Evolutionary conservation across 2,329 filamentous ascomycete species (phyloP).

Genomic region (Xylogone sp.): DNA sequence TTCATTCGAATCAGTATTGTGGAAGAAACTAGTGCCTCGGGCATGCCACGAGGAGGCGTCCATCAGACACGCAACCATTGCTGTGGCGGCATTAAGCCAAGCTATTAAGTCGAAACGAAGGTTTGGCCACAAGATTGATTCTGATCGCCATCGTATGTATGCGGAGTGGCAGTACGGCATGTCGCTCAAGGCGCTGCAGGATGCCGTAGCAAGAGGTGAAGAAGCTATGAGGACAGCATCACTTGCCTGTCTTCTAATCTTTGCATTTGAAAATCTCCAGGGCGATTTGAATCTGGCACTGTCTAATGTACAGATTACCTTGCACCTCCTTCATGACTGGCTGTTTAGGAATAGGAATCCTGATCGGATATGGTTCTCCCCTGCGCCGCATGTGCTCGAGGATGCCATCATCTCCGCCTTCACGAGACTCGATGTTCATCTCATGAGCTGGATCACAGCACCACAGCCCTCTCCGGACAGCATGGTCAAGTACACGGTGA

Average conservation of each 20-base stretch:
- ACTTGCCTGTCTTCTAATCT: conserved; percentile 18
- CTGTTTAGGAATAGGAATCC: conserved; percentile 8
- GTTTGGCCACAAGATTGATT: neutral
- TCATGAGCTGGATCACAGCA: conserved; percentile 10
- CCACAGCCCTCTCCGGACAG: neutral
- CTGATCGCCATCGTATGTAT: conserved; percentile 10
- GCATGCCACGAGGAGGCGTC: conserved; percentile 11
- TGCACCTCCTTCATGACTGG: conserved; percentile 14
- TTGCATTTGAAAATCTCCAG: conserved; percentile 17
- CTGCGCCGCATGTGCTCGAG: conserved; percentile 13
- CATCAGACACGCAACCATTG: conserved; percentile 10
- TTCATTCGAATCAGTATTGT: conserved; percentile 12
- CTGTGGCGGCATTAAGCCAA: conserved; percentile 17
- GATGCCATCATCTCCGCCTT: conserved; percentile 16
- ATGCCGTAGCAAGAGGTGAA: conserved; percentile 6
- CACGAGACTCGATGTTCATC: conserved; percentile 13
- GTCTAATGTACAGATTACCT: conserved; percentile 11
- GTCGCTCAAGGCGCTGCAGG: conserved; percentile 12
- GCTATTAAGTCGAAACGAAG: conserved; percentile 6
- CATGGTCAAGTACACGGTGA: neutral
- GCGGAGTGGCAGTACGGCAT: conserved; percentile 16
- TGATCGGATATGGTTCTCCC: conserved; percentile 5
- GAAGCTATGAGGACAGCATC: conserved; percentile 15
- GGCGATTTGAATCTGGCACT: conserved; percentile 13
- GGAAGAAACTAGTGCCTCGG: conserved; percentile 14